Base-by-base conservation (phyloP, 495 filamentous ascomycete genomes). In the Thozetella sp. region DNA sequence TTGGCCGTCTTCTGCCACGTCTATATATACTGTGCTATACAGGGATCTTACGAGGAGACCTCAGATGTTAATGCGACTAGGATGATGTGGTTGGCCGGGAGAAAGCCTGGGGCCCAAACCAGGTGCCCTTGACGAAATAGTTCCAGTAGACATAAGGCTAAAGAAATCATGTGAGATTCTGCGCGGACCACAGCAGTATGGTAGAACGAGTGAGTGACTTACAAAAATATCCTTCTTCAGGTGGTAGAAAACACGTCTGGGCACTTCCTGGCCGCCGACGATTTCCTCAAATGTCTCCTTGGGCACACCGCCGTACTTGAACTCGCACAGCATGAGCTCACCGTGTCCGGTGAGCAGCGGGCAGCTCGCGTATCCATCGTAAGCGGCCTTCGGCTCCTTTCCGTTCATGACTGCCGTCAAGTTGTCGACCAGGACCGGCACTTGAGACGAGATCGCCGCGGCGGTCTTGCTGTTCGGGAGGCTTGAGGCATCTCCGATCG, bases 301-400 rank as follows among this genome's bases (percentile, higher is more conserved):
- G 3, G 88, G 88, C 61, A 77, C 80, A 12, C 85, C 86, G n/a
- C 82, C 88, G 58, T 90, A 90, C 80, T 87, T 89, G 76, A 90
- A 90, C 74, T 90, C 88, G 17, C 85, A 86, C 43, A 90, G 79
- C 51, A 90, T 76, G 15, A 90, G 85, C 73, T 90, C 88, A 55
- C 81, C 81, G 61, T 89, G 86, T 61, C 86, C 81, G 0, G 85
- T 88, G 63, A 84, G 52, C n/a, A 90, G 77, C 23, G 88, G 88
- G 71, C 88, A 90, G 1, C 86, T 88, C 0, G 88, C 86, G 68
- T 90, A 90, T 9, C 88, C 88, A 56, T 90, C 88, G 57, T 90
- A 90, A 3, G 48, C 61, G 0, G 76, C 75, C 54, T 79, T 73
- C 0, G 66, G 63, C 59, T 82, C 74, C 74, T 84, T 84, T 56